A percentile compares a stretch with the other conserved stretches of the same genome.
phyloP scores from a whole-genome alignment of 371 early-diverging fungal species.

The Haplosporangium sp. region DNA sequence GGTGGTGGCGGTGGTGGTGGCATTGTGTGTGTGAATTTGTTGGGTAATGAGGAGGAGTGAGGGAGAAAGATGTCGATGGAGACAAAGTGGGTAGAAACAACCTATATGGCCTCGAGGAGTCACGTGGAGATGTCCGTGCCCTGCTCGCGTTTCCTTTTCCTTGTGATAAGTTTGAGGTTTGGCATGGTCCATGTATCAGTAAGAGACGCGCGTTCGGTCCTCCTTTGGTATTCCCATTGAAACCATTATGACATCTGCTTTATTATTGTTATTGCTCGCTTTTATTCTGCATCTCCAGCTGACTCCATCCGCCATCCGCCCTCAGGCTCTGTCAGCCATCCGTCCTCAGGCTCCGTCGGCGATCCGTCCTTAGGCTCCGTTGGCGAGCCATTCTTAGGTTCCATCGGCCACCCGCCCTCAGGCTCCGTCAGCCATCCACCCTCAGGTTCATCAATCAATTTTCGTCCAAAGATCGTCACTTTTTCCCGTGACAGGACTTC shows the following conservation, averaged over 20 bases:
- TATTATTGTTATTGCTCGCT: too few species aligned
- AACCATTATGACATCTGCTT: too few species aligned
- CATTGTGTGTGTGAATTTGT: conserved; percentile 1
- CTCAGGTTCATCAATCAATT: conserved; percentile 30
- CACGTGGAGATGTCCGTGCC: too few species aligned
- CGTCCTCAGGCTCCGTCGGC: neutral
- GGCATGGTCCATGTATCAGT: too few species aligned
- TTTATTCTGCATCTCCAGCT: too few species aligned
- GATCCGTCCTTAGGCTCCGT: neutral
- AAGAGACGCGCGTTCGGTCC: too few species aligned
- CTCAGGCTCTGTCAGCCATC: neutral
- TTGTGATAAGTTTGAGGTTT: too few species aligned
- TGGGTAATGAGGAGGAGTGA: neutral
- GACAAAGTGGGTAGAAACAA: too few species aligned
- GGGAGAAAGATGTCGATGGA: neutral
- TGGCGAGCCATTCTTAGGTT: neutral
- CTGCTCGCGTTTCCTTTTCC: too few species aligned
- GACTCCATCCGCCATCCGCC: neutral
- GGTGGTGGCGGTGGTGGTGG: conserved; percentile 42
- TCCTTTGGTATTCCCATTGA: too few species aligned
- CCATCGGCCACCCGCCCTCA: neutral
- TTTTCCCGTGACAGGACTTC: conserved; percentile 29
- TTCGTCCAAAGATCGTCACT: conserved; percentile 38
- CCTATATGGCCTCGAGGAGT: too few species aligned
- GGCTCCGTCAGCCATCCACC: neutral